These are phyloP conservation scores for Colletotrichum noveboracense DNA, from an alignment of 2,329 filamentous ascomycete genomes.

Conservation along the genomic window DNA sequence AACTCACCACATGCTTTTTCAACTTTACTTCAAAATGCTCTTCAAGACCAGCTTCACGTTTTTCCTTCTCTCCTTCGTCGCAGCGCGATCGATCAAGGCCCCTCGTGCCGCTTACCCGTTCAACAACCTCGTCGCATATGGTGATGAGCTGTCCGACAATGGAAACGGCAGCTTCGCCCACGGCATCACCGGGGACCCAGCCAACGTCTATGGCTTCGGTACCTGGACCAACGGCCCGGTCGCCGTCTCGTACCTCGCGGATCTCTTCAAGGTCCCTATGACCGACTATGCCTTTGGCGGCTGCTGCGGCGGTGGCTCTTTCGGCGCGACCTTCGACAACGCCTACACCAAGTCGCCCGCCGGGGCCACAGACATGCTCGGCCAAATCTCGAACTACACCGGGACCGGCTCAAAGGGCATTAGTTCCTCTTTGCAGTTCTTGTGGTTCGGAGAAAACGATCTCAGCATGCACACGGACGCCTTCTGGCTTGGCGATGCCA, in stretches of 20 bases:
- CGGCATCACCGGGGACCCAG: background rate
- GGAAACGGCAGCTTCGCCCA: background rate
- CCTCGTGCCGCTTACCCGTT: background rate
- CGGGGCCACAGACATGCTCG: background rate
- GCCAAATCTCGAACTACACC: background rate
- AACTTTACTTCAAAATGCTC: background rate
- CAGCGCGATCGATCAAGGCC: background rate
- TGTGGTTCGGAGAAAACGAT: background rate
- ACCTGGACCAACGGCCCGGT: slow-evolving; percentile 4
- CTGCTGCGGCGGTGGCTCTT: background rate
- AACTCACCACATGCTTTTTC: background rate
- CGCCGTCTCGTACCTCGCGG: slow-evolving; percentile 1
- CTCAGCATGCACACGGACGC: background rate
- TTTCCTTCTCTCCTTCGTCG: background rate
- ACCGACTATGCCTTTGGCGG: background rate
- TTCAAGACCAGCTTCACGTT: background rate
- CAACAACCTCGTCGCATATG: background rate
- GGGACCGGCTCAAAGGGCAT: background rate
- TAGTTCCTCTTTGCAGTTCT: background rate
- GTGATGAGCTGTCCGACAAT: background rate
- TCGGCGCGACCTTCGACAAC: slow-evolving; percentile 2
- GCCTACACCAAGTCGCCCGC: background rate
- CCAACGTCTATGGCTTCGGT: background rate
- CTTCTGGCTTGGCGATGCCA: background rate
- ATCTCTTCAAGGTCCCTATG: background rate